Conservation (phyloP, 75 land plant genomes). For the Sequoia sempervirens region DNA sequence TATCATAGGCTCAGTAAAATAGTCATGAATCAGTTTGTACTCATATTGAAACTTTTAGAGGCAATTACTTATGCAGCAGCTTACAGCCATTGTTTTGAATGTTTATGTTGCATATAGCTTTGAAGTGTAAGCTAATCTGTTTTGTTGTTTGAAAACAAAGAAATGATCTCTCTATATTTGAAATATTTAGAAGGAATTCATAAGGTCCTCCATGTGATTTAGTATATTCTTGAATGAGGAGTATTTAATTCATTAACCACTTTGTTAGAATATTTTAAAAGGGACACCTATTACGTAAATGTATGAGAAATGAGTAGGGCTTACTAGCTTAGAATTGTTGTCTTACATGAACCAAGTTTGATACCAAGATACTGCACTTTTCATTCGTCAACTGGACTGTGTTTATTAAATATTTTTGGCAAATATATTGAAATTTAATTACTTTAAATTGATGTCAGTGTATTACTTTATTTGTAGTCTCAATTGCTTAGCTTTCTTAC, state of each 20-base stretch:
- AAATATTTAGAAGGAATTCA: not conserved
- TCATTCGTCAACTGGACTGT: not conserved
- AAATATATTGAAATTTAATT: too few species aligned
- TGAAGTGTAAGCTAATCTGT: not conserved
- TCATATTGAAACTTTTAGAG: not conserved
- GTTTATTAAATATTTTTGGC: too few species aligned
- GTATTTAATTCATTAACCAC: not conserved
- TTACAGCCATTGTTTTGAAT: not conserved
- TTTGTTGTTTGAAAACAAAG: not conserved
- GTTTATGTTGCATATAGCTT: not conserved
- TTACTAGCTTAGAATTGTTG: not conserved
- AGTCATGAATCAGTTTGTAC: not conserved
- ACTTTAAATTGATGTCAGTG: too few species aligned
- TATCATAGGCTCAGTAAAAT: too few species aligned
- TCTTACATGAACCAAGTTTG: not conserved
- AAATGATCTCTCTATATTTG: not conserved
- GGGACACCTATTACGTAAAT: too few species aligned
- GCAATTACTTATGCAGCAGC: not conserved
- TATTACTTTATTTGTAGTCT: too few species aligned
- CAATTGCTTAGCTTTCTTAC: too few species aligned
- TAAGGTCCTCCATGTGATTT: not conserved
- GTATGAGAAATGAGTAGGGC: too few species aligned
- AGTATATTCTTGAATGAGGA: not conserved
- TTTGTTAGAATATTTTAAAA: not conserved
- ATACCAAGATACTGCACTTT: not conserved